Evolutionary conservation across 306 rosid genomes (phyloP).

Genomic region (Alnus glutinosa): DNA sequence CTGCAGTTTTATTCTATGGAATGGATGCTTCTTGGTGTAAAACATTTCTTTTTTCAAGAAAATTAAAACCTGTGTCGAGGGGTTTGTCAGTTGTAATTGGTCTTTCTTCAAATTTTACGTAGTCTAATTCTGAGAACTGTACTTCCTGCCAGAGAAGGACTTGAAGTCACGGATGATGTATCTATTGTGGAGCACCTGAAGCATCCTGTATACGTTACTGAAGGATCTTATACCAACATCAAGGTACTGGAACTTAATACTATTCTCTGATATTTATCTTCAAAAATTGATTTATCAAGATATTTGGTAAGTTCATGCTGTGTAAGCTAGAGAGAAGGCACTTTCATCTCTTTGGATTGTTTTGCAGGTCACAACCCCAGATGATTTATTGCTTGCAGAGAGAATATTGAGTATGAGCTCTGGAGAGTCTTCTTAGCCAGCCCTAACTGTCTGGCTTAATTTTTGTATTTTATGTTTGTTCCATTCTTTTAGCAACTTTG

Average conservation of each 20-base stretch:
- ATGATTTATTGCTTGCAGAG: conserved; percentile 87
- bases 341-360: background rate
- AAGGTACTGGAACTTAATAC: conserved; percentile 53
- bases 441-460: background rate
- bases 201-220: conserved; percentile 81
- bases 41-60: background rate
- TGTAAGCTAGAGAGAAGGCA: no score
- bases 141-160: conserved; percentile 60
- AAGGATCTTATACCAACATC: conserved; percentile 95
- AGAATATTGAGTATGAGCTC: conserved; percentile 64
- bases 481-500: background rate
- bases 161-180: conserved; percentile 95
- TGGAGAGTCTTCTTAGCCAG: conserved; percentile 26
- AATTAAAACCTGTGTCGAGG: background rate
- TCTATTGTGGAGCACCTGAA: conserved; percentile 87
- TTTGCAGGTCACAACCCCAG: conserved; percentile 95
- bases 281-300: background rate
- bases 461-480: background rate
- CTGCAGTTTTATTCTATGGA: background rate
- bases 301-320: conserved; percentile 8
- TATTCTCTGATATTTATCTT: background rate
- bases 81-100: background rate
- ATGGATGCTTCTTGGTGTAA: no score
- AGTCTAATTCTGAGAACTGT: conserved; percentile 20
- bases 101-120: conserved; percentile 21